Percentiles rank a stretch among this genome's conserved stretches.
These are phyloP conservation scores for Hydnum rufescens DNA, from an alignment of 768 basidiomycete species.

Conservation along the genomic window DNA sequence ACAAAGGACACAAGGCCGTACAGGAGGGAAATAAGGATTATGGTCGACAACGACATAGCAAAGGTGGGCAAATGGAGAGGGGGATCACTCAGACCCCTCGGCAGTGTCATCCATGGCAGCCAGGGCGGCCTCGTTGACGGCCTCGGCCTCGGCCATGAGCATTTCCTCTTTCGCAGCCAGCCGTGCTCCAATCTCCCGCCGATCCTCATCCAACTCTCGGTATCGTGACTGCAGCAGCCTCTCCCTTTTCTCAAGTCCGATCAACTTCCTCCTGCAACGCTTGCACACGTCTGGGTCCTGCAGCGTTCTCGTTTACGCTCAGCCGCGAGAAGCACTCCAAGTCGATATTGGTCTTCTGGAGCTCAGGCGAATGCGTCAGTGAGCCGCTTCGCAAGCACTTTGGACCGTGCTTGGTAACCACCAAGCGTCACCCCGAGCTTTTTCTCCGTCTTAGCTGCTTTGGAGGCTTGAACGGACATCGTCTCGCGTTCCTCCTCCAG, in stretches of 20 bases:
- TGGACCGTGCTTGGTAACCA: constrained; percentile 71
- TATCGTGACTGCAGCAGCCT: constrained; percentile 60
- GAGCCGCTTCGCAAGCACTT: constrained; percentile 41
- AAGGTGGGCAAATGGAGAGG: too few relatives aligned
- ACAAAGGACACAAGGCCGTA: too few relatives aligned
- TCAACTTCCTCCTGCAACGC: constrained; percentile 79
- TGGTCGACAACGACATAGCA: too few relatives aligned
- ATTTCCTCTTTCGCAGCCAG: constrained; percentile 59
- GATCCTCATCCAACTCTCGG: constrained; percentile 59
- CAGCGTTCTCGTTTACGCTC: constrained; percentile 46
- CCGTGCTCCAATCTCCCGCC: constrained; percentile 36
- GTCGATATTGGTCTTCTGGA: constrained; percentile 47
- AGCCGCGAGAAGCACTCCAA: constrained; percentile 63
- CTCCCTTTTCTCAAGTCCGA: constrained; percentile 55
- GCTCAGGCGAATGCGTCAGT: constrained; percentile 48
- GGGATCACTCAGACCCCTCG: too few relatives aligned
- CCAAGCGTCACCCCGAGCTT: constrained; percentile 71
- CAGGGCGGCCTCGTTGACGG: constrained; percentile 31
- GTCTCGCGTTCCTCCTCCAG: constrained; percentile 41
- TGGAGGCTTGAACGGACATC: constrained; percentile 66
- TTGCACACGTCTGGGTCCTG: constrained; percentile 59
- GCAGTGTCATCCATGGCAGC: too few relatives aligned
- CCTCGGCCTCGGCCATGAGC: constrained; percentile 71
- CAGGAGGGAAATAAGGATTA: too few relatives aligned
- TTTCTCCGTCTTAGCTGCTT: constrained; percentile 74